Conservation (phyloP, 2,329 filamentous ascomycete genomes). For the Talaromyces marneffei region DNA sequence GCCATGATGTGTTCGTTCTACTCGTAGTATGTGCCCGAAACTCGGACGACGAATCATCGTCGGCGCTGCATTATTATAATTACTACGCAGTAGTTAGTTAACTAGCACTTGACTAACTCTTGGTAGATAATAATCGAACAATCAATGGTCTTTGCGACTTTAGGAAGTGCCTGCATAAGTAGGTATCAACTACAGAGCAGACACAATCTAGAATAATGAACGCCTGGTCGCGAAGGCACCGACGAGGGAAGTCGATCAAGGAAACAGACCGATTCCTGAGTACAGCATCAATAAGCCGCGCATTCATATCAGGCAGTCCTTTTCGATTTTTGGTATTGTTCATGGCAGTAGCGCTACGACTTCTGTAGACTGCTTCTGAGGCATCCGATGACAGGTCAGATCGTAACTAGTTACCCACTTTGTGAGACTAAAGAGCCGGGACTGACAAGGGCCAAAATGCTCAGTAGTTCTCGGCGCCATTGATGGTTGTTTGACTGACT, state of each 20-base stretch:
- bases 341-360: background rate
- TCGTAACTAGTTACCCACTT: background rate
- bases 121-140: too few relatives aligned
- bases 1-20: constrained; percentile 2
- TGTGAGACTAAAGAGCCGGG: background rate
- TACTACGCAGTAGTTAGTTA: too few relatives aligned
- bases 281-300: background rate
- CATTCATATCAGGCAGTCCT: background rate
- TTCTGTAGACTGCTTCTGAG: background rate
- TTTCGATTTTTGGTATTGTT: background rate
- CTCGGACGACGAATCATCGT: background rate
- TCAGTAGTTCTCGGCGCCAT: background rate
- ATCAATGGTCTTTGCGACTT: background rate
- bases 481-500: background rate
- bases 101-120: too few relatives aligned
- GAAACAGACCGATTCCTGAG: background rate
- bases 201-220: background rate
- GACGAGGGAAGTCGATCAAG: background rate
- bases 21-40: background rate
- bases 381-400: constrained; percentile 1
- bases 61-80: background rate
- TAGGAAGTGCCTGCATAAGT: background rate
- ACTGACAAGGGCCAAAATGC: background rate
- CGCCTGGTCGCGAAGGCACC: background rate
- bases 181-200: too few relatives aligned